A percentile compares a stretch with the other conserved stretches of the same genome.
Evolutionary conservation across 306 rosid genomes (phyloP).

Genomic region (Hippophae tibetana): DNA sequence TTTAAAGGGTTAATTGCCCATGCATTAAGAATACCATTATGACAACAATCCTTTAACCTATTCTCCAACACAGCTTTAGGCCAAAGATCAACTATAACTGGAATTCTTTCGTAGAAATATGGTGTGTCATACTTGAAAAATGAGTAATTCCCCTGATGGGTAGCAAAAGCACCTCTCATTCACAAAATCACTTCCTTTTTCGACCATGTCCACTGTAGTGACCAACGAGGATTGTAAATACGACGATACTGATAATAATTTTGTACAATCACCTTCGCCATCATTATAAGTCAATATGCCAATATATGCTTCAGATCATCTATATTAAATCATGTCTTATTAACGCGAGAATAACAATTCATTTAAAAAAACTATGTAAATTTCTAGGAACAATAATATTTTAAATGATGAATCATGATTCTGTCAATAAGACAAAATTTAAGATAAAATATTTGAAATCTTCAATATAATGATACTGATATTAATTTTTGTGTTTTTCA

Average conservation of each 20-base stretch:
- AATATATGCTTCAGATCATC: background rate
- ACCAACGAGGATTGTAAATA: constrained; percentile 67
- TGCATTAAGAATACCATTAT: constrained; percentile 56
- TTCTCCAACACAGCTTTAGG: constrained; percentile 28
- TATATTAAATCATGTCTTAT: background rate
- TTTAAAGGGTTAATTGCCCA: constrained; percentile 32
- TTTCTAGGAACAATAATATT: too few relatives aligned
- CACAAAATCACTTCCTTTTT: constrained; percentile 62
- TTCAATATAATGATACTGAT: too few relatives aligned
- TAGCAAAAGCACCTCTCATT: constrained; percentile 67
- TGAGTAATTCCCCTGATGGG: constrained; percentile 50
- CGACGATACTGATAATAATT: constrained; percentile 55
- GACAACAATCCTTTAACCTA: constrained; percentile 54
- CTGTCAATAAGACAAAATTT: too few relatives aligned
- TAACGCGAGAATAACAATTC: too few relatives aligned
- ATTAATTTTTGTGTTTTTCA: too few relatives aligned
- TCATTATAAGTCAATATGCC: background rate
- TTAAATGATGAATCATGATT: too few relatives aligned
- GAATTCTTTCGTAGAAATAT: constrained; percentile 55
- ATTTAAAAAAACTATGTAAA: too few relatives aligned
- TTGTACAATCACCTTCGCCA: constrained; percentile 61
- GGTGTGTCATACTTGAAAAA: constrained; percentile 33
- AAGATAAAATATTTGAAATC: too few relatives aligned
- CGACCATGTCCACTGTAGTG: constrained; percentile 64
- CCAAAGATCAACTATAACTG: constrained; percentile 44